Evolutionary conservation across 176 grass and related monocot species (phyloP).

Genomic region (Oryza punctata): DNA sequence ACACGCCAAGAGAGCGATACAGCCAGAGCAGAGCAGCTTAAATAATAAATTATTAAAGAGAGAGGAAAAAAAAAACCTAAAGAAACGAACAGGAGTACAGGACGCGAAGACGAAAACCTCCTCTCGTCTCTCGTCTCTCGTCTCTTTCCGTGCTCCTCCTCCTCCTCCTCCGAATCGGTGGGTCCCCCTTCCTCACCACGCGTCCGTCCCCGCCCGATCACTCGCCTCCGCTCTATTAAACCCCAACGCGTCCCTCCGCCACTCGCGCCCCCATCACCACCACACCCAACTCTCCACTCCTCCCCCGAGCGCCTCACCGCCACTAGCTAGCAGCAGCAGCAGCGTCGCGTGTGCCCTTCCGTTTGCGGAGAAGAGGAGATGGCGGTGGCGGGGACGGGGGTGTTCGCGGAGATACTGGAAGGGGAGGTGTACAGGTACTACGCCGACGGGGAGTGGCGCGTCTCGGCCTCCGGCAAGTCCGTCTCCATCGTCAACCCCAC

Average conservation of each 20-base stretch:
- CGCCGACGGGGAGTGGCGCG: constrained; percentile 84
- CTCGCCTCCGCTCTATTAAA: constrained; percentile 16
- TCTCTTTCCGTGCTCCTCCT: constrained; percentile 13
- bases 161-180: constrained; percentile 7
- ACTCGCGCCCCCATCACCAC: constrained; percentile 40
- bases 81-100: neutral
- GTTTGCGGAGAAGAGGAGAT: no score
- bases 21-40: neutral
- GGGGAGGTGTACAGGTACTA: constrained; percentile 91
- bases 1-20: no score
- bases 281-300: neutral
- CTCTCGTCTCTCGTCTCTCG: no score
- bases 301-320: constrained; percentile 30
- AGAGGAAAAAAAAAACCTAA: no score
- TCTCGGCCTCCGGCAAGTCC: constrained; percentile 77
- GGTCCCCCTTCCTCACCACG: constrained; percentile 11
- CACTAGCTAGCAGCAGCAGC: neutral
- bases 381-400: constrained; percentile 59
- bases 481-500: constrained; percentile 96
- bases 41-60: no score
- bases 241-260: constrained; percentile 26
- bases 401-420: constrained; percentile 75
- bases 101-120: neutral
- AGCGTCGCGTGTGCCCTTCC: no score
- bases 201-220: constrained; percentile 13